phyloP scores from a whole-genome alignment of 2,329 filamentous ascomycete species.

The Calonectria naviculata region DNA sequence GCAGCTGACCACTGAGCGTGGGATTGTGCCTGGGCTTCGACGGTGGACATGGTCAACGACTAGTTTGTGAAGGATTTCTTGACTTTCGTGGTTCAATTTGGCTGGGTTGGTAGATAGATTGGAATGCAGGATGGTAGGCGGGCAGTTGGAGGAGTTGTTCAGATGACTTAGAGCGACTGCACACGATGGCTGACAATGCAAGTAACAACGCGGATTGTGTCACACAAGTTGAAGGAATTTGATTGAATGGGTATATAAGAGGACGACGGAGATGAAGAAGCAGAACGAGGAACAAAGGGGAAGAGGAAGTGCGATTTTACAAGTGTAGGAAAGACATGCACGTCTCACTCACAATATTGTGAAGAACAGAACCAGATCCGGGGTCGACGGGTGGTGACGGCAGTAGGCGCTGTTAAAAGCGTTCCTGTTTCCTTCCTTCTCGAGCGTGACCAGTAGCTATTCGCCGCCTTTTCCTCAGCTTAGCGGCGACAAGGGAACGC shows the following conservation, averaged over 20 bases:
- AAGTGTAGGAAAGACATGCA: slow-evolving; percentile 10
- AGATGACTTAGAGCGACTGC: neutral
- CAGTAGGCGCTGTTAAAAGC: slow-evolving; percentile 32
- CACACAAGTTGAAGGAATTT: neutral
- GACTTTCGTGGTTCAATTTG: neutral
- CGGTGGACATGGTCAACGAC: slow-evolving; percentile 30
- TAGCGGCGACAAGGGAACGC: slow-evolving; percentile 17
- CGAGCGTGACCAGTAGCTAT: slow-evolving; percentile 21
- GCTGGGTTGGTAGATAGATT: neutral
- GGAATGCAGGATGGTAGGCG: neutral
- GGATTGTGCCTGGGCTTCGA: slow-evolving; percentile 40
- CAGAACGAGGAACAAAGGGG: slow-evolving; percentile 6
- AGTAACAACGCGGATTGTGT: neutral
- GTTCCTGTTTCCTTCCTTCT: slow-evolving; percentile 21
- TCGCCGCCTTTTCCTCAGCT: slow-evolving; percentile 23
- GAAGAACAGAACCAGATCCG: slow-evolving; percentile 1
- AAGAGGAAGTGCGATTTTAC: slow-evolving; percentile 25
- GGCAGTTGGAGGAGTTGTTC: neutral
- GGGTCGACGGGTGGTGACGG: slow-evolving; percentile 20
- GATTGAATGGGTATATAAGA: neutral
- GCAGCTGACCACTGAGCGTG: slow-evolving; percentile 36
- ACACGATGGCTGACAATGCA: neutral
- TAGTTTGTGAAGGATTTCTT: neutral
- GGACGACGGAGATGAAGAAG: slow-evolving; percentile 11
- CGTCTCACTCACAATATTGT: slow-evolving; percentile 19